A percentile compares a stretch with the other conserved stretches of the same genome.
Conservation (phyloP, 2,329 filamentous ascomycete species). For the Elsinoe necatrix region DNA sequence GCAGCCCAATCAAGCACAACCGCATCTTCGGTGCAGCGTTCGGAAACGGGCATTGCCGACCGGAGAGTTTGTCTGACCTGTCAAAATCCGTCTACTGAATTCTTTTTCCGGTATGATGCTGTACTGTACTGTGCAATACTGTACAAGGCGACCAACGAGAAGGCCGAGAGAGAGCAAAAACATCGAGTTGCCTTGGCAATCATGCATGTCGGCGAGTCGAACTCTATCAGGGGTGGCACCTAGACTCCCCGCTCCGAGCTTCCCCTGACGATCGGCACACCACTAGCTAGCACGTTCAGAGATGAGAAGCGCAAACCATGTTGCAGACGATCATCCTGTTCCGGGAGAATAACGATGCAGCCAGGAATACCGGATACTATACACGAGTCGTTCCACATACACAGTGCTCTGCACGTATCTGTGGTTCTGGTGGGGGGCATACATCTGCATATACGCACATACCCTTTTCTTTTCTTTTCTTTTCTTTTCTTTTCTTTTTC, state of each 20-base stretch:
- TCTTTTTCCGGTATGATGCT: not conserved
- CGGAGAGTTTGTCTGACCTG: not conserved
- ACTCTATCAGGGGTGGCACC: not conserved
- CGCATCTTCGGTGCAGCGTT: not conserved
- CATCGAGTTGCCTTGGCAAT: not conserved
- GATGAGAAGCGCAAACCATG: too few species aligned
- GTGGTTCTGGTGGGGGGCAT: not conserved
- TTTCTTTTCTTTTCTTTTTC: constrained; percentile 9
- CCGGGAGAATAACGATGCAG: too few species aligned
- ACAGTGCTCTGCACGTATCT: too few species aligned
- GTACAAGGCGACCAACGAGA: not conserved
- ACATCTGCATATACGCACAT: not conserved
- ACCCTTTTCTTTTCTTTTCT: not conserved
- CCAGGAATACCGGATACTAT: not conserved
- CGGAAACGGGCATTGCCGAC: not conserved
- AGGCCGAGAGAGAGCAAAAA: not conserved
- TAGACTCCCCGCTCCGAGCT: not conserved
- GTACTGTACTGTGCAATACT: too few species aligned
- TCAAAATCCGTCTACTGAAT: not conserved
- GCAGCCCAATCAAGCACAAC: not conserved
- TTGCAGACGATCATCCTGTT: too few species aligned
- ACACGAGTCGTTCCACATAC: too few species aligned
- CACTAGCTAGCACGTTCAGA: not conserved
- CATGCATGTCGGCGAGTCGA: not conserved
- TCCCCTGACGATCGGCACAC: not conserved